These are phyloP conservation scores for Diutina catenulata DNA, from an alignment of 1,139 yeast species.

Conservation along the genomic window DNA sequence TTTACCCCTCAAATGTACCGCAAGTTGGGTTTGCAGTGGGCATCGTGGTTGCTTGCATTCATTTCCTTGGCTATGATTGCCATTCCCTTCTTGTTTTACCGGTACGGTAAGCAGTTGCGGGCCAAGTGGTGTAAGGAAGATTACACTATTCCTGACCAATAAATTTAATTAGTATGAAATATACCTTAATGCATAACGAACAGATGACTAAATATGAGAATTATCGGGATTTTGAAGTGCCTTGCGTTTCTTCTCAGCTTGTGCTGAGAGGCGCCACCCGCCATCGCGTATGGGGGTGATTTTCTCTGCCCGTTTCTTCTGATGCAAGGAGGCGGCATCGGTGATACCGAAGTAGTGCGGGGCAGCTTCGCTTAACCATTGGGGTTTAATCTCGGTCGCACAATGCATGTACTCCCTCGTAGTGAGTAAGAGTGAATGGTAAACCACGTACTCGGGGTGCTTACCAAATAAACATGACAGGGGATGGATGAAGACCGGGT, in stretches of 20 bases:
- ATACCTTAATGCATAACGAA: no score
- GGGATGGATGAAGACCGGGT: constrained; percentile 82
- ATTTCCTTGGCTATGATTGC: constrained; percentile 71
- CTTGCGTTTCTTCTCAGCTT: no score
- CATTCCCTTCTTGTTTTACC: constrained; percentile 72
- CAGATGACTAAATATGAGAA: no score
- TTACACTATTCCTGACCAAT: constrained; percentile 18
- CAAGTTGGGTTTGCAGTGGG: constrained; percentile 69
- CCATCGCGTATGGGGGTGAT: no score
- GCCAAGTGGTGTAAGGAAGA: constrained; percentile 56
- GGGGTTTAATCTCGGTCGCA: constrained; percentile 69
- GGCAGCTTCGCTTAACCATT: constrained; percentile 77
- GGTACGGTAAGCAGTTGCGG: constrained; percentile 55
- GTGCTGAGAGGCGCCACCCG: no score
- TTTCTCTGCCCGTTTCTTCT: background rate
- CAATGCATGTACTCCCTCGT: constrained; percentile 89
- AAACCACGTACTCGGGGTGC: constrained; percentile 67
- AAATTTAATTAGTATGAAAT: no score
- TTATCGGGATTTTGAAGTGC: no score
- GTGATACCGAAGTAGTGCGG: constrained; percentile 53
- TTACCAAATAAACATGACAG: constrained; percentile 71
- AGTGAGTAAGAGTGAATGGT: constrained; percentile 74
- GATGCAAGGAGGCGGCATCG: background rate
- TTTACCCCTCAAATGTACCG: constrained; percentile 78
- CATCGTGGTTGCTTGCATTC: constrained; percentile 73